Evolutionary conservation across 768 basidiomycete genomes (phyloP).

Genomic region (Rhodotorula kratochvilovae): DNA sequence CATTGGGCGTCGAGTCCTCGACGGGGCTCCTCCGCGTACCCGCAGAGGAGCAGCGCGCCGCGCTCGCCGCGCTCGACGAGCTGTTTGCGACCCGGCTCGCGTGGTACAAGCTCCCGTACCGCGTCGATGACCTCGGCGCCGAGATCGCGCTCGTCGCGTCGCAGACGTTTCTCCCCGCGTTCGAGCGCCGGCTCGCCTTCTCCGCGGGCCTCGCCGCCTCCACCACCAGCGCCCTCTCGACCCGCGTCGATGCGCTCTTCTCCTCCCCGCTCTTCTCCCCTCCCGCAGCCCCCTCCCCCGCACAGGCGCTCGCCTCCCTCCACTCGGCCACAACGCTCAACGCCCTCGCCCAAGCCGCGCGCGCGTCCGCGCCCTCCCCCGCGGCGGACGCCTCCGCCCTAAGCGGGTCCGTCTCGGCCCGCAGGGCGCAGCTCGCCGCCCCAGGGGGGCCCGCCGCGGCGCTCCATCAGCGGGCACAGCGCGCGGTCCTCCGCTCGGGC

Average conservation of each 20-base stretch:
- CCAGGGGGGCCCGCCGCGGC: slow-evolving; percentile 37
- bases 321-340: slow-evolving; percentile 29
- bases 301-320: slow-evolving; percentile 9
- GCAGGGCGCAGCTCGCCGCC: slow-evolving; percentile 34
- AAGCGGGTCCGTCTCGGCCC: slow-evolving; percentile 17
- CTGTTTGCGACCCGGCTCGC: slow-evolving; percentile 26
- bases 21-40: slow-evolving; percentile 20
- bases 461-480: too few species aligned
- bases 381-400: slow-evolving; percentile 13
- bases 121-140: slow-evolving; percentile 39
- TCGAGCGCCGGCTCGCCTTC: slow-evolving; percentile 25
- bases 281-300: slow-evolving; percentile 13
- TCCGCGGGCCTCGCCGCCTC: slow-evolving; percentile 31
- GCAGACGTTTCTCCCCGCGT: slow-evolving; percentile 17
- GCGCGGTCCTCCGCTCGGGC: slow-evolving; percentile 7
- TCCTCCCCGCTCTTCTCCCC: slow-evolving; percentile 17
- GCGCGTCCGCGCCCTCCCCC: background rate
- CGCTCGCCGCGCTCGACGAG: slow-evolving; percentile 1
- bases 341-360: slow-evolving; percentile 15
- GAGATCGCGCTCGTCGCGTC: slow-evolving; percentile 28
- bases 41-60: background rate
- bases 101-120: slow-evolving; percentile 42
- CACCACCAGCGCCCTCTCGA: slow-evolving; percentile 17
- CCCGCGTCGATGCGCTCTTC: slow-evolving; percentile 17
- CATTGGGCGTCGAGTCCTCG: slow-evolving; percentile 15